These are phyloP conservation scores for Talaromyces sp. DNA, from an alignment of 2,329 filamentous ascomycete species.

Conservation along the genomic window DNA sequence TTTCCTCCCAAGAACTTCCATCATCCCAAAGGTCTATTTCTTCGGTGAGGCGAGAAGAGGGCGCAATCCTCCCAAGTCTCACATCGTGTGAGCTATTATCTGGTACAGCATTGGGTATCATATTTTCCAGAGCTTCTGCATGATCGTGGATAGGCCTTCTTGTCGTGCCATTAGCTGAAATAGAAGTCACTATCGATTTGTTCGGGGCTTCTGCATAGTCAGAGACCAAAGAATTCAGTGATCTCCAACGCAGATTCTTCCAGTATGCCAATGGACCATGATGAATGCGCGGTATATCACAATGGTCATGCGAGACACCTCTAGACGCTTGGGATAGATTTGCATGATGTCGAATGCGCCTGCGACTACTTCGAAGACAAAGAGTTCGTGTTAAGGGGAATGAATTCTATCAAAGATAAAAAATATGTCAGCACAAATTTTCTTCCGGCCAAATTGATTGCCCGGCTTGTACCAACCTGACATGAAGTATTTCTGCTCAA, in stretches of 20 bases:
- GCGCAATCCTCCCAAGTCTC: background rate
- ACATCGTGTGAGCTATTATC: background rate
- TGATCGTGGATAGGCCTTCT: background rate
- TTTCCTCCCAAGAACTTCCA: background rate
- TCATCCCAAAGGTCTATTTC: slow-evolving; percentile 1
- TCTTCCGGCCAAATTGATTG: background rate
- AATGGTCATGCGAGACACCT: background rate
- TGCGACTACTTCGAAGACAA: background rate
- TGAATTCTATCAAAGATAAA: background rate
- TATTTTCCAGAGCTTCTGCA: background rate
- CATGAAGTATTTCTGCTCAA: slow-evolving; percentile 16
- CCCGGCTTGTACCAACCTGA: slow-evolving; percentile 24
- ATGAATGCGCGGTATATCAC: background rate
- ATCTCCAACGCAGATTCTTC: slow-evolving; percentile 1
- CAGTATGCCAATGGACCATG: background rate
- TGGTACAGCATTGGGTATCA: background rate
- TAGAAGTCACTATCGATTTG: background rate
- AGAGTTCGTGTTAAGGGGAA: background rate
- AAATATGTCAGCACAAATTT: background rate
- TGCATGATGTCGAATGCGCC: background rate
- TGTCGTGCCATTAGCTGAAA: background rate
- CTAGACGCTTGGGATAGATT: background rate
- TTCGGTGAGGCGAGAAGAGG: background rate
- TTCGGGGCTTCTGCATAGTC: background rate
- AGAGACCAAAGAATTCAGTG: slow-evolving; percentile 1